A percentile compares a stretch with the other conserved stretches of the same genome.
phyloP scores from a whole-genome alignment of 257 asterid genomes.

The Solanum bukasovii region DNA sequence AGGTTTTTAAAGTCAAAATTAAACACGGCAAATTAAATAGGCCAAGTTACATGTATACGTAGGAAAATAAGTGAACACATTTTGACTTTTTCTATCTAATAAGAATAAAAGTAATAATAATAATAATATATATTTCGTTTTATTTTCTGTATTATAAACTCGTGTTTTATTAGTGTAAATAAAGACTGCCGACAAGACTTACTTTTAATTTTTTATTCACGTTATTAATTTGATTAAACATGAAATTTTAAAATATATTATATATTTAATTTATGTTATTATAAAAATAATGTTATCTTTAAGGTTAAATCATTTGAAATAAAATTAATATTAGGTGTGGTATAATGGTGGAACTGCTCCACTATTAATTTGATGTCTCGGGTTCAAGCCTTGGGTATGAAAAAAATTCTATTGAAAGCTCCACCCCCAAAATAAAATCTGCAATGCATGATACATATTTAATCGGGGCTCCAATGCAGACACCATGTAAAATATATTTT shows the following conservation, averaged over 20 bases:
- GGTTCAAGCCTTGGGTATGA: fast-evolving
- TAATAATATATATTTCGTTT: not conserved
- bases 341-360: no score
- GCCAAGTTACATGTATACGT: not conserved
- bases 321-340: no score
- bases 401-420: fast-evolving
- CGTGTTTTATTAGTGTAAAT: not conserved
- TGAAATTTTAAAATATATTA: not conserved
- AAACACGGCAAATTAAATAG: not conserved
- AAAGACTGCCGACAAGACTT: not conserved
- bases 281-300: not conserved
- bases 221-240: not conserved
- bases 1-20: not conserved
- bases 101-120: not conserved
- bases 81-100: not conserved
- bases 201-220: no score
- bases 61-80: not conserved
- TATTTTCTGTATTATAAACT: not conserved
- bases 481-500: not conserved
- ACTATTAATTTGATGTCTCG: no score
- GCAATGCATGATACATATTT: no score
- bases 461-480: no score
- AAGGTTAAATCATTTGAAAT: not conserved
- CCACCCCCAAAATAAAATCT: fast-evolving
- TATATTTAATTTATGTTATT: not conserved